These are phyloP conservation scores for Mycothermus thermophilus DNA, from an alignment of 495 filamentous ascomycete species.

Conservation along the genomic window DNA sequence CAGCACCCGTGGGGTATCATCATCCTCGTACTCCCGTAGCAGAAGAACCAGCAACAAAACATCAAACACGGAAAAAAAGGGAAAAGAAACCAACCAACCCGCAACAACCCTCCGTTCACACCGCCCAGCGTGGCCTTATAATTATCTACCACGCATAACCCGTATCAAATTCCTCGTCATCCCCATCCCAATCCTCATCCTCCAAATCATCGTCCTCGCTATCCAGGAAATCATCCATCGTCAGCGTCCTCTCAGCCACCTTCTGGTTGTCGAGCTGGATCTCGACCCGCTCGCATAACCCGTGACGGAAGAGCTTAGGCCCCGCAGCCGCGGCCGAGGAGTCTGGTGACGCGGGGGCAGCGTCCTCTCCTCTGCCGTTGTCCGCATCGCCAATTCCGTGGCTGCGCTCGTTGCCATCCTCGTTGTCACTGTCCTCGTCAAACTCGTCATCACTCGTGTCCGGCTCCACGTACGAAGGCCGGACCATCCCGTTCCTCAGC, in stretches of 20 bases:
- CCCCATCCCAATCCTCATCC: conserved; percentile 64
- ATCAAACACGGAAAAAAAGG: too few species aligned
- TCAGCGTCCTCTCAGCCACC: conserved; percentile 55
- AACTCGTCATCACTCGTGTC: conserved; percentile 23
- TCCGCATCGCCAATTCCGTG: background rate
- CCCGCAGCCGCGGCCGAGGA: background rate
- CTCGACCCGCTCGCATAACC: conserved; percentile 67
- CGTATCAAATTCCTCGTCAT: conserved; percentile 20
- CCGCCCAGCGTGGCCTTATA: too few species aligned
- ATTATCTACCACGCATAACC: conserved; percentile 20
- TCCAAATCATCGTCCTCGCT: conserved; percentile 42
- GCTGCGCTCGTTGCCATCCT: background rate
- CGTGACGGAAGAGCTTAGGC: conserved; percentile 44
- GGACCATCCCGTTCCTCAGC: conserved; percentile 1
- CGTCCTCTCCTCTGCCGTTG: background rate
- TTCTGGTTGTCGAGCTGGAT: conserved; percentile 74
- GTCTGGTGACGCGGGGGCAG: background rate
- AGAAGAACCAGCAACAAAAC: too few species aligned
- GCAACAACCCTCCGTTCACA: too few species aligned
- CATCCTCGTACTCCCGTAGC: too few species aligned
- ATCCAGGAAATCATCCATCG: conserved; percentile 71
- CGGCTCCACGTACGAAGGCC: conserved; percentile 18
- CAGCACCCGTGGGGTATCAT: too few species aligned
- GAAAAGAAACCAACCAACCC: too few species aligned
- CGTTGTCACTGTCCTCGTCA: conserved; percentile 2